A percentile compares a stretch with the other conserved stretches of the same genome.
These are phyloP conservation scores for Suhomyces sp. DNA, from an alignment of 805 yeast genomes.

Conservation along the genomic window DNA sequence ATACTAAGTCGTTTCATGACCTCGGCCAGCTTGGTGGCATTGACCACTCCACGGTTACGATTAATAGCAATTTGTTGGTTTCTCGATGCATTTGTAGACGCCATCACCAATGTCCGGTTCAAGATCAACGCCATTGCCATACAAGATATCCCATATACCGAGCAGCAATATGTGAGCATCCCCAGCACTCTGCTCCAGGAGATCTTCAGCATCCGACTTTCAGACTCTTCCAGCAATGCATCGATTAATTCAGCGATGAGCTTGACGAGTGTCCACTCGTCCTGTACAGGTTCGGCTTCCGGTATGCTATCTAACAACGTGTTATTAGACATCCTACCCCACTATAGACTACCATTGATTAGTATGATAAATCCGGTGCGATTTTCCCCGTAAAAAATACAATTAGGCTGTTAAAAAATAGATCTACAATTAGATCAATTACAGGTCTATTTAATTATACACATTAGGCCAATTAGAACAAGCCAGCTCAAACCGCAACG, in stretches of 20 bases:
- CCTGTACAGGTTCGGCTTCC: neutral
- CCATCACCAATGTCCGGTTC: constrained; percentile 37
- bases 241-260: constrained; percentile 4
- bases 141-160: constrained; percentile 37
- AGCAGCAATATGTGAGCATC: constrained; percentile 31
- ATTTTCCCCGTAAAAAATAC: neutral
- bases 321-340: neutral
- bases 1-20: constrained; percentile 19
- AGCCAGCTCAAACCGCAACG: neutral
- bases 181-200: constrained; percentile 16
- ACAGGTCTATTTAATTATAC: neutral
- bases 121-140: constrained; percentile 36
- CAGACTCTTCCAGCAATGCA: constrained; percentile 10
- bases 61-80: constrained; percentile 19
- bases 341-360: too few relatives aligned
- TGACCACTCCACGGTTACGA: constrained; percentile 11
- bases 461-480: neutral
- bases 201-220: neutral
- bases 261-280: neutral
- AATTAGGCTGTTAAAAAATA: neutral
- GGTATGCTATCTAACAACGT: neutral
- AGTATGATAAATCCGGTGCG: neutral
- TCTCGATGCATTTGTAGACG: constrained; percentile 30
- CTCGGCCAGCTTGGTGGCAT: constrained; percentile 12
- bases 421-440: too few relatives aligned